Conservation (phyloP, 192 early-diverging fungal species). For the Rhizophagus clarus region DNA sequence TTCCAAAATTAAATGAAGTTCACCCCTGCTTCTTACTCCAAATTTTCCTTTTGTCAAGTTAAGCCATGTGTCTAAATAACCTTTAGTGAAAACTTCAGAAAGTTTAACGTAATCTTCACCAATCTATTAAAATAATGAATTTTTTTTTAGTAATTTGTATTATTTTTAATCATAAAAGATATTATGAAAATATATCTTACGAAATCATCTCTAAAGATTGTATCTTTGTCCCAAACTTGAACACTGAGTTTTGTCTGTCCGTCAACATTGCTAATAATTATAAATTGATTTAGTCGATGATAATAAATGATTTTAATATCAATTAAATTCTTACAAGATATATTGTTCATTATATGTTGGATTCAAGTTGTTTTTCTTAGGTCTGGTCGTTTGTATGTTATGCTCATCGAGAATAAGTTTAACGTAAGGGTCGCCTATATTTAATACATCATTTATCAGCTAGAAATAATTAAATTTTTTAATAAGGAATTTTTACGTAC, state of each 20-base stretch:
- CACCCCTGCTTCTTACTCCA: constrained; percentile 26
- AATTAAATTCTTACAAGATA: constrained; percentile 29
- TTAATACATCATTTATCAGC: neutral
- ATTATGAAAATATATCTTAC: neutral
- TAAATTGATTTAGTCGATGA: neutral
- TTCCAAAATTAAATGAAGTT: constrained; percentile 29
- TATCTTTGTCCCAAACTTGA: constrained; percentile 36
- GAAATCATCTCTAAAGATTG: constrained; percentile 16
- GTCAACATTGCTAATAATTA: constrained; percentile 8
- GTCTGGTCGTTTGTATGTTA: constrained; percentile 36
- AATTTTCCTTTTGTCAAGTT: constrained; percentile 31
- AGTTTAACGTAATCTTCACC: constrained; percentile 34
- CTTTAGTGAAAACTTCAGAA: constrained; percentile 1
- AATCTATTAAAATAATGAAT: constrained; percentile 18
- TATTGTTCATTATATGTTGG: constrained; percentile 42
- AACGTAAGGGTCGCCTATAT: constrained; percentile 13
- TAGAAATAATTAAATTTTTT: constrained; percentile 23
- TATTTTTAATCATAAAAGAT: no score
- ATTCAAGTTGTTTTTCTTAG: constrained; percentile 11
- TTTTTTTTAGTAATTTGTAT: no score
- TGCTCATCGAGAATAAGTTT: constrained; percentile 37
- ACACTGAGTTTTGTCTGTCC: constrained; percentile 11
- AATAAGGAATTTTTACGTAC: no score
- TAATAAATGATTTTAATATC: neutral
- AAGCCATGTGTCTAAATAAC: constrained; percentile 26